Base-by-base conservation (phyloP, 257 asterid genomes). In the Solanum chmielewskii region DNA sequence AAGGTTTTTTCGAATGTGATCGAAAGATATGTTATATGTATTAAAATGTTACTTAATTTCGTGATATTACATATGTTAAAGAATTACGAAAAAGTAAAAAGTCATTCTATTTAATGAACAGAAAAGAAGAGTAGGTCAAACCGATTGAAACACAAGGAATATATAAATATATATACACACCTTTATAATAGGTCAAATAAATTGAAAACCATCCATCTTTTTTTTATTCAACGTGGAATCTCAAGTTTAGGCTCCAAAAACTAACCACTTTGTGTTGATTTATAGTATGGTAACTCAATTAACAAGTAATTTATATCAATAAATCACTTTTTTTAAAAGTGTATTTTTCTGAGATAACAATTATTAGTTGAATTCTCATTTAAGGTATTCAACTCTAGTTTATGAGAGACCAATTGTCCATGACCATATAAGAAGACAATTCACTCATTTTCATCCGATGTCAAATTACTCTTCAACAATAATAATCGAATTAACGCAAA, bases 71-170 rank as follows among this genome's bases (percentile, higher is more conserved):
- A 14, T 7, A 47, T 47, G 7, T 47, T 49, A 0, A 2, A 49
- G 1, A 60, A 3, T 4, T 60, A 0, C 1, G 1, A 60, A 60
- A 60, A 21, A 6, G 0, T 1, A 60, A 60, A 60, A 7, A 23
- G 13, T 0, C 3, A 2, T 23, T 60, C 0, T 60, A 14, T 60
- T 9, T 3, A 60, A 9, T 0, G 1, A 7, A 9, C 14, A 2
- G 4, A 21, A 60, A 60, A 7, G 1, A 60, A 60, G 11, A 21
- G 1, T 1, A 23, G 13, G 11, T 52, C 10, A 52, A 52, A 52
- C 2, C 20, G 0, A 52, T 52, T 6, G 10, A 49, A 15, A 49
- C 9, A 49, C 0, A 49, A 49, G 23, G 0, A 47, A 52, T 52
- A 52, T 52, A 52, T 52, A 52, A 52, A 52, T 52, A 18, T 9